phyloP scores from a whole-genome alignment of 495 filamentous ascomycete species.

The Trichoderma reesei region DNA sequence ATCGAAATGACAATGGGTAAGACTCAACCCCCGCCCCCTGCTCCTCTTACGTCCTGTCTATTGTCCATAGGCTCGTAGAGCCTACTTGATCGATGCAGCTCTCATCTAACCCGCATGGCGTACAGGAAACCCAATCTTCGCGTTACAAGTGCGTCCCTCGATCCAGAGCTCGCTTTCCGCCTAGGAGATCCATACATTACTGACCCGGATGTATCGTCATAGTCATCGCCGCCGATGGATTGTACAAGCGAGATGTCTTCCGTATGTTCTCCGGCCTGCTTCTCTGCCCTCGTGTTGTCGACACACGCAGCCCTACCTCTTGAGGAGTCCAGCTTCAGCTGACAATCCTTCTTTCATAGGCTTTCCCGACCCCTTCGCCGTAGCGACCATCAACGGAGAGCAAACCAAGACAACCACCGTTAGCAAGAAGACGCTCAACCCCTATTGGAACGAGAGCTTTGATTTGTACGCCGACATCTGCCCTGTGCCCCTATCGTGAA shows the following conservation, averaged over 20 bases:
- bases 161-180: constrained; percentile 6
- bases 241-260: constrained; percentile 99
- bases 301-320: neutral
- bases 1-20: neutral
- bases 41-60: neutral
- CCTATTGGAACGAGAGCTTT: constrained; percentile 98
- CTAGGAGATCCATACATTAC: constrained; percentile 14
- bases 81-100: neutral
- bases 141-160: constrained; percentile 48
- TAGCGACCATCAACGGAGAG: constrained; percentile 91
- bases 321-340: constrained; percentile 2
- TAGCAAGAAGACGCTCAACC: constrained; percentile 93
- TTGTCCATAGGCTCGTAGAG: neutral
- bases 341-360: constrained; percentile 40
- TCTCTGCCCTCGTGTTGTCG: neutral
- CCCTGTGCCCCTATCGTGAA: constrained; percentile 9
- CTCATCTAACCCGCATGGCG: neutral
- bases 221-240: constrained; percentile 97
- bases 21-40: neutral
- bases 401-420: constrained; percentile 93
- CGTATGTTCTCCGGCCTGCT: constrained; percentile 46
- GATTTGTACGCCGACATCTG: constrained; percentile 63
- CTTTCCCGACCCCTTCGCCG: constrained; percentile 95
- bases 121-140: constrained; percentile 51
- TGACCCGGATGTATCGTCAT: constrained; percentile 4